phyloP scores from a whole-genome alignment of 1,284 basidiomycete species.

The Malassezia nana region DNA sequence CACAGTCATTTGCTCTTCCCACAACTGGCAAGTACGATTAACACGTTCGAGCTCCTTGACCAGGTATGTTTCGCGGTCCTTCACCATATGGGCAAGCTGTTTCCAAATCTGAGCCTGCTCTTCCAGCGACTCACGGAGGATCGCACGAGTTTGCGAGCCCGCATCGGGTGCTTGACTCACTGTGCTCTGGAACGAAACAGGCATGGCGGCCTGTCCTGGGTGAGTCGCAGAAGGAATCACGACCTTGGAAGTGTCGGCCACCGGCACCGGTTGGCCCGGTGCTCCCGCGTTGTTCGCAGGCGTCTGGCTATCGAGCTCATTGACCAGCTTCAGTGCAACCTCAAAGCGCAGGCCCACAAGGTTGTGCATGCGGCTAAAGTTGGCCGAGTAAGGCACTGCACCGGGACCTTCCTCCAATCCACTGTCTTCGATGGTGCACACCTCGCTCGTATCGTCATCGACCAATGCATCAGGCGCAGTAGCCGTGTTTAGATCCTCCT shows the following conservation, averaged over 20 bases:
- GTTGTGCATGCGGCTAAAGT: conserved; percentile 66
- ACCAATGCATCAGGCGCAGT: not conserved
- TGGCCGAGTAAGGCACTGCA: conserved; percentile 59
- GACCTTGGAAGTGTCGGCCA: not conserved
- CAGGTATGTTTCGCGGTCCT: conserved; percentile 69
- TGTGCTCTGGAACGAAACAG: not conserved
- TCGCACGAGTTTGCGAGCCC: conserved; percentile 31
- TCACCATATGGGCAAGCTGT: conserved; percentile 64
- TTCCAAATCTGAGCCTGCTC: conserved; percentile 58
- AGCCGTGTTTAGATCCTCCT: not conserved
- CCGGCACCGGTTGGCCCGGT: conserved; percentile 1
- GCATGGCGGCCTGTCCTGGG: not conserved
- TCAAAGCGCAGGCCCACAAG: conserved; percentile 70
- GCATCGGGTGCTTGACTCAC: not conserved
- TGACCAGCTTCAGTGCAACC: conserved; percentile 61
- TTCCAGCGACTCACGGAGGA: conserved; percentile 59
- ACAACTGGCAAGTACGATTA: conserved; percentile 60
- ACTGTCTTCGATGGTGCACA: conserved; percentile 18
- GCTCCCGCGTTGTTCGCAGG: not conserved
- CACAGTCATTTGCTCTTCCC: conserved; percentile 82
- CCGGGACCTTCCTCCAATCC: not conserved
- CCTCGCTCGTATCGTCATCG: conserved; percentile 9
- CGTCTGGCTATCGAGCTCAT: conserved; percentile 49
- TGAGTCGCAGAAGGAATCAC: not conserved
- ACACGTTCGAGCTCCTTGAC: conserved; percentile 60